Evolutionary conservation across 192 early-diverging fungal species (phyloP).

Genomic region (Dispira simplex): DNA sequence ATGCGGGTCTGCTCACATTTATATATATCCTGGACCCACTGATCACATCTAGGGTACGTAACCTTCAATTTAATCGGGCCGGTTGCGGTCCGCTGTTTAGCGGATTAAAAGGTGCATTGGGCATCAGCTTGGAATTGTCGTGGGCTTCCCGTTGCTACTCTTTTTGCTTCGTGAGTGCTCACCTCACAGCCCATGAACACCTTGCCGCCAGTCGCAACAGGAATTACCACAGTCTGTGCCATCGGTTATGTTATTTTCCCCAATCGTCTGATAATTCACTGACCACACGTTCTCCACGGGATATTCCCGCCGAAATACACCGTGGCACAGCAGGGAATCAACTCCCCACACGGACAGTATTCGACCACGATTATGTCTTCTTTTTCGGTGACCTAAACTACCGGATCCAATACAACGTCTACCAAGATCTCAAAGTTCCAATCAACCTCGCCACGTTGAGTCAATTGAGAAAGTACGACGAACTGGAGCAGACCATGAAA

Average conservation of each 20-base stretch:
- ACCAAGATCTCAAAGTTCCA: background rate
- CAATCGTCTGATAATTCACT: too few relatives aligned
- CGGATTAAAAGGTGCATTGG: conserved; percentile 7
- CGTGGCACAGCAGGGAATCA: too few relatives aligned
- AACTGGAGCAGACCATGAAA: background rate
- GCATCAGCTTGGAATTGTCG: background rate
- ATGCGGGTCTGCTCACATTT: conserved; percentile 5
- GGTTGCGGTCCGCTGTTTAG: conserved; percentile 1
- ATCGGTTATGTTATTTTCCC: too few relatives aligned
- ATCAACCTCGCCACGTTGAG: background rate
- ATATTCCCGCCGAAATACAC: too few relatives aligned
- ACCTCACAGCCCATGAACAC: conserved; percentile 9
- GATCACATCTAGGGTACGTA: background rate
- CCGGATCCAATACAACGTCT: background rate
- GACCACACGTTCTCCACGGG: too few relatives aligned
- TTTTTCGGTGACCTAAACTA: conserved; percentile 12
- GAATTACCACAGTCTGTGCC: background rate
- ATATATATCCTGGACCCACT: background rate
- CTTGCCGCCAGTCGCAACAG: background rate
- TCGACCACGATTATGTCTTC: conserved; percentile 11
- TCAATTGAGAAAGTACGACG: background rate
- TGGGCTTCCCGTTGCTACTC: background rate
- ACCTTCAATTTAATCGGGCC: background rate
- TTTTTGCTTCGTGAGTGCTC: background rate
- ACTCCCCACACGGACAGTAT: background rate